Percentiles rank a stretch among this genome's conserved stretches.
Conservation (phyloP, 805 yeast species). For the Yamadazyma takamatsuzukensis region DNA sequence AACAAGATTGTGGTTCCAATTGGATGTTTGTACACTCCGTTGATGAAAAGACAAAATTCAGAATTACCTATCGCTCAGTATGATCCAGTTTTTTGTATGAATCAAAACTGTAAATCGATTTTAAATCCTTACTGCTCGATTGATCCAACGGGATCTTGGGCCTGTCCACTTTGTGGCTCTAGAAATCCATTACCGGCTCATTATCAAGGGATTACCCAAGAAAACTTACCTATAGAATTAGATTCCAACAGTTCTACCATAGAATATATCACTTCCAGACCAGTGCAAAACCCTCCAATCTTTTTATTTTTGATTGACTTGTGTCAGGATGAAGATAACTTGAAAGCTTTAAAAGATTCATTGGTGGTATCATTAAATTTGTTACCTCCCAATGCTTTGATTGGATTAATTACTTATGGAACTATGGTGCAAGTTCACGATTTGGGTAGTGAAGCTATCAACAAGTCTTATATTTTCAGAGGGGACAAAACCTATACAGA, state of each 20-base stretch:
- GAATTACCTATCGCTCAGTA: constrained; percentile 32
- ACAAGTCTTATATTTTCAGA: constrained; percentile 45
- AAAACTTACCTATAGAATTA: constrained; percentile 30
- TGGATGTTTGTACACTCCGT: constrained; percentile 58
- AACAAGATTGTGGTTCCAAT: constrained; percentile 51
- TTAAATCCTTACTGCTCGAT: constrained; percentile 49
- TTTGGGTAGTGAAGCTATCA: constrained; percentile 29
- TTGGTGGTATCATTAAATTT: constrained; percentile 38
- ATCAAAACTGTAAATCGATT: constrained; percentile 50
- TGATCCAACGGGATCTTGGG: constrained; percentile 40
- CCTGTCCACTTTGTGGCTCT: constrained; percentile 53
- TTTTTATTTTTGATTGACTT: constrained; percentile 57
- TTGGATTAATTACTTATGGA: constrained; percentile 59
- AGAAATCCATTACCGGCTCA: constrained; percentile 40
- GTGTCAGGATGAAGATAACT: constrained; percentile 50
- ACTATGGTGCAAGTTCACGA: constrained; percentile 59
- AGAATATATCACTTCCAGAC: constrained; percentile 45
- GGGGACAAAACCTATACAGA: constrained; percentile 50
- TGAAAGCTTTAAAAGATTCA: constrained; percentile 47
- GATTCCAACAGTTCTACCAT: constrained; percentile 43
- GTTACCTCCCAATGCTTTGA: constrained; percentile 52
- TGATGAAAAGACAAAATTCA: constrained; percentile 40
- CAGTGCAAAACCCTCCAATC: constrained; percentile 41
- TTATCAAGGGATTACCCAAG: constrained; percentile 16
- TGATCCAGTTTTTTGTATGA: constrained; percentile 39